Base-by-base conservation (phyloP, 2,329 filamentous ascomycete species). In the Penicillium sp. region DNA sequence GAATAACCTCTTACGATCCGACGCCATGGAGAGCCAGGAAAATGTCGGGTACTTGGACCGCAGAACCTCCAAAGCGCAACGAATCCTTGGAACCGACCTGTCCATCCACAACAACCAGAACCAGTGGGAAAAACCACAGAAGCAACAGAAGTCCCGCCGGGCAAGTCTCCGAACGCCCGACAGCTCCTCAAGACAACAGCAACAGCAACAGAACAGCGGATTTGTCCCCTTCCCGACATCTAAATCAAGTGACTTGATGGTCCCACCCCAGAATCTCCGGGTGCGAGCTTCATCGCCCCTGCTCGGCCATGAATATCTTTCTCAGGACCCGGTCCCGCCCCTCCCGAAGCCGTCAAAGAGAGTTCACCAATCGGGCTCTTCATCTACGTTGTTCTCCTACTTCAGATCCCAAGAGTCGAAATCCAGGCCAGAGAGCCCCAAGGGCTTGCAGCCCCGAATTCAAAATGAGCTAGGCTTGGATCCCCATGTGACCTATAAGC, bases 211-310 rank as follows among this genome's bases (percentile, higher is more conserved):
- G 14, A 39, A 29, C 19, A 25, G 39, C 25, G 61, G 61, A 37
- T 68, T 72, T n/a, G 61, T 61, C n/a, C 59, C 67, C 4, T 72
- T 72, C 27, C 69, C 70, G 11, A 61, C 63, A 13, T 54, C 50
- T 7, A 26, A 25, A 21, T 14, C 42, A 26, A 35, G 66, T 44
- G 57, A 67, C 55, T 58, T 29, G 7, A 55, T 37, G 33, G 44
- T 62, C 6, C 69, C 68, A 10, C 60, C 65, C 11, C 70, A 67
- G 25, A 64, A 69, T 52, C 63, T 79, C 31, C 70, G 70, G n/a
- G 73, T 75, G 37, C 75, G 77, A 58, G 74, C 78, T 50, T 81
- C 79, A 1, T 81, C 79, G 10, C 78, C 79, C 19, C 60, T 80
- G 42, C 63, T 81, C 11, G 77, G 78, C 23, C 70, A 77, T 19